Percentiles rank a stretch among this genome's conserved stretches.
Conservation (phyloP, 306 rosid species). For the Glycine latifolia region DNA sequence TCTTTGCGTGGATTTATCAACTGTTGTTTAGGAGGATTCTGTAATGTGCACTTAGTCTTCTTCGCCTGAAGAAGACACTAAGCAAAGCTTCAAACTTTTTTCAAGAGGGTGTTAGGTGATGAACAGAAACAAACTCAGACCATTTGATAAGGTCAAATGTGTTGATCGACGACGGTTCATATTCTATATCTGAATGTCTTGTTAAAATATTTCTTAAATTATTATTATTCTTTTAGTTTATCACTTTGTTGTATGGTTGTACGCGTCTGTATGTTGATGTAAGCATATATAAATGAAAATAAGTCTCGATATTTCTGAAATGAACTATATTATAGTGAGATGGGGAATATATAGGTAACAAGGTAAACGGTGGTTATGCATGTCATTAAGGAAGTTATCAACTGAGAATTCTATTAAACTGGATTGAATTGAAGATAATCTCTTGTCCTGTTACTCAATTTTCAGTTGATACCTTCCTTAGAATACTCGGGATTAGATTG, state of each 20-base stretch:
- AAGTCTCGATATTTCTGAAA: too few relatives aligned
- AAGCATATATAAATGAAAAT: background rate
- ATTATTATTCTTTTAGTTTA: background rate
- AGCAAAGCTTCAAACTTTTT: background rate
- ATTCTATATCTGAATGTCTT: background rate
- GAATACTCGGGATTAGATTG: background rate
- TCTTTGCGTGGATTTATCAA: too few relatives aligned
- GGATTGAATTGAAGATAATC: background rate
- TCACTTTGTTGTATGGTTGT: background rate
- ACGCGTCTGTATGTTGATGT: background rate
- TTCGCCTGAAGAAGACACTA: background rate
- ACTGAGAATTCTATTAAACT: background rate
- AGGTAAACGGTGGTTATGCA: background rate
- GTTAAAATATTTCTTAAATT: background rate
- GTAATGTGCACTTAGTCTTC: background rate
- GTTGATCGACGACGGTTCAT: background rate
- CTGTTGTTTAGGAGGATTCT: background rate
- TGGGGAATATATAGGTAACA: too few relatives aligned
- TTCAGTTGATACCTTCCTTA: background rate
- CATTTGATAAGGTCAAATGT: background rate
- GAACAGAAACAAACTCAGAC: background rate
- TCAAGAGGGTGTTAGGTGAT: background rate
- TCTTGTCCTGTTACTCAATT: background rate
- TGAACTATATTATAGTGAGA: too few relatives aligned
- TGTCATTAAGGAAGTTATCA: background rate